phyloP scores from a whole-genome alignment of 306 rosid genomes.

The Malus sieversii region DNA sequence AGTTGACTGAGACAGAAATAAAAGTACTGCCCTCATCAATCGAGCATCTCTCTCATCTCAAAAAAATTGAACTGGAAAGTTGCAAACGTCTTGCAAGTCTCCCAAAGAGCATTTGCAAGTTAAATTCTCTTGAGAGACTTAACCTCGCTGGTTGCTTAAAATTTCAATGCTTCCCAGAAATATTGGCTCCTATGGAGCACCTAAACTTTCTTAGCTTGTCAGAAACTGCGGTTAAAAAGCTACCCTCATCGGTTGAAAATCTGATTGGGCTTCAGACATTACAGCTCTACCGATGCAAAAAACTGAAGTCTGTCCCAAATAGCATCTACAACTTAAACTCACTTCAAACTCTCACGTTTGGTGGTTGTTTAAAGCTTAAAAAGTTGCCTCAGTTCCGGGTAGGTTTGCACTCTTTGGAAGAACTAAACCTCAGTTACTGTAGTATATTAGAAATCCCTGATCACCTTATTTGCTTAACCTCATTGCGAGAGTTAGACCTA shows the following conservation, averaged over 20 bases:
- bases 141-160: not conserved
- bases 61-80: not conserved
- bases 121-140: not conserved
- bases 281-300: not conserved
- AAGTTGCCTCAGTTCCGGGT: not conserved
- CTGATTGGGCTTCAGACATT: not conserved
- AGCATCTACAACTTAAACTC: not conserved
- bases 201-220: not conserved
- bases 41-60: not conserved
- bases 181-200: not conserved
- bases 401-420: not conserved
- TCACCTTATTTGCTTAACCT: not conserved
- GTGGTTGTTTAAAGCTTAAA: not conserved
- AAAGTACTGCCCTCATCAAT: not conserved
- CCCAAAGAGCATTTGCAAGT: not conserved
- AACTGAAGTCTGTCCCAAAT: not conserved
- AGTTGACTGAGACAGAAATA: not conserved
- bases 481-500: not conserved
- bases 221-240: not conserved
- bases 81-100: not conserved
- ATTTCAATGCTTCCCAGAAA: not conserved
- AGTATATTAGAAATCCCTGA: not conserved
- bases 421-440: not conserved
- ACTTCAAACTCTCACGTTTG: not conserved
- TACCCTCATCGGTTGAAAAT: not conserved